Conservation (phyloP, 768 basidiomycete genomes). For the Serendipita indica region DNA sequence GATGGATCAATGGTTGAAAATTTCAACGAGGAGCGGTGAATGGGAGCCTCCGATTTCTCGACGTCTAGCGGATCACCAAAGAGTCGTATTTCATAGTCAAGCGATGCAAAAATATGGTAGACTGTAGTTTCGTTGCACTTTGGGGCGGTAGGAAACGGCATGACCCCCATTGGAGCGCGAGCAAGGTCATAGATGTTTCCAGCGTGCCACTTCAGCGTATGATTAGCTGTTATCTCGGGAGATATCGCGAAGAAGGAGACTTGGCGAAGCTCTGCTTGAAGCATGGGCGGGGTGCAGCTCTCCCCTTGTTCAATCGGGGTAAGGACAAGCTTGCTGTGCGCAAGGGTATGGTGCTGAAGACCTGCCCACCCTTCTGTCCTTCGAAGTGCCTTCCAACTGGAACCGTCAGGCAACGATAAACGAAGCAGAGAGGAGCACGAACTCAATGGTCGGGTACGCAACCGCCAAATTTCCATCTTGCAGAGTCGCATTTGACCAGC, state of each 20-base stretch:
- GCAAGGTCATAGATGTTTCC: slow-evolving; percentile 75
- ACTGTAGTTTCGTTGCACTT: slow-evolving; percentile 29
- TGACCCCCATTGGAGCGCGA: slow-evolving; percentile 32
- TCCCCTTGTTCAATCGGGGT: slow-evolving; percentile 24
- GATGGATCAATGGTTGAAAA: no score
- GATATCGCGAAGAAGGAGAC: slow-evolving; percentile 65
- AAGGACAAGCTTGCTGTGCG: slow-evolving; percentile 49
- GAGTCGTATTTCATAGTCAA: slow-evolving; percentile 78
- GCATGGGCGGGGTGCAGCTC: slow-evolving; percentile 24
- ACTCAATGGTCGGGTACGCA: slow-evolving; percentile 52
- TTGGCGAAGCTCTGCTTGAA: slow-evolving; percentile 48
- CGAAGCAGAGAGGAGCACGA: slow-evolving; percentile 13
- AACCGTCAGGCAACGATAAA: background rate
- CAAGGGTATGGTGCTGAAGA: slow-evolving; percentile 61
- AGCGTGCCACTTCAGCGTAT: slow-evolving; percentile 48
- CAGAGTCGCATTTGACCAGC: slow-evolving; percentile 4
- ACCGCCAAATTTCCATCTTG: slow-evolving; percentile 36
- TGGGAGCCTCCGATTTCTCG: slow-evolving; percentile 30
- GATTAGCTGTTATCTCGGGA: slow-evolving; percentile 23
- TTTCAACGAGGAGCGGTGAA: no score
- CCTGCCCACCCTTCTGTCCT: slow-evolving; percentile 76
- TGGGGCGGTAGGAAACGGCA: slow-evolving; percentile 36
- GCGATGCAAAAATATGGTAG: slow-evolving; percentile 62
- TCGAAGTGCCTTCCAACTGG: slow-evolving; percentile 58
- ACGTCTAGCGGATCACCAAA: slow-evolving; percentile 56